Base-by-base conservation (phyloP, 2,329 filamentous ascomycete species). In the Pleomassaria siparia region DNA sequence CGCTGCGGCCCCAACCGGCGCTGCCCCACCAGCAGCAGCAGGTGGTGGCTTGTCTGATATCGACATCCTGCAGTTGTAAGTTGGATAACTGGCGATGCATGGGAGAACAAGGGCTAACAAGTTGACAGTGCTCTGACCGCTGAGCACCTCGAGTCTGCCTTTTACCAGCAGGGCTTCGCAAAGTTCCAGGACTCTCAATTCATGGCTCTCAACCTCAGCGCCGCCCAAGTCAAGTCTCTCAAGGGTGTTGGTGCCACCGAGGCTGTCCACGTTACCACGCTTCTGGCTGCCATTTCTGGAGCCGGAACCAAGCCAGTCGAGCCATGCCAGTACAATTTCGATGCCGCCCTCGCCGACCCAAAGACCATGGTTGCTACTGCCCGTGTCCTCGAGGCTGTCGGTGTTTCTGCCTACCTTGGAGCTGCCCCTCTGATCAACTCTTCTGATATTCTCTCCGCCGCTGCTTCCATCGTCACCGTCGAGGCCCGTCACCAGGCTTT, bases 401-500 rank as follows among this genome's bases (percentile, higher is more conserved):
- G 86, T 69, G 80, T 89, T 25, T 86, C 84, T n/a, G 86, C 86
- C 53, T 80, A 81, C 71, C 81, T 89, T 12, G 87, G 86, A 49
- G 87, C 85, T 21, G 86, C 85, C 12, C 82, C 85, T 4, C 76
- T 89, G 25, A 70, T 90, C 53, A 76, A 80, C 37, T 76, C 78
- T 46, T 73, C 77, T 41, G 76, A 74, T 41, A 80, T 88, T 52
- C 81, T 91, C 42, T 76, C 79, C 50, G 81, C 83, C 16, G 87
- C 87, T 2, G 87, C 79, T 9, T 82, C 82, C 42, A 90, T 91
- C 66, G 79, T 88, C 36, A 87, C 86, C 20, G 80, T 88, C 50
- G 87, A 91, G 73, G 79, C 86, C 22, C 80, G 87, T 49, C 87
- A 91, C 72, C 85, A 88, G 72, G 85, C 84, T 51, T 84, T 87